Conservation (phyloP, 345 rosid species). For the Microcos paniculata region DNA sequence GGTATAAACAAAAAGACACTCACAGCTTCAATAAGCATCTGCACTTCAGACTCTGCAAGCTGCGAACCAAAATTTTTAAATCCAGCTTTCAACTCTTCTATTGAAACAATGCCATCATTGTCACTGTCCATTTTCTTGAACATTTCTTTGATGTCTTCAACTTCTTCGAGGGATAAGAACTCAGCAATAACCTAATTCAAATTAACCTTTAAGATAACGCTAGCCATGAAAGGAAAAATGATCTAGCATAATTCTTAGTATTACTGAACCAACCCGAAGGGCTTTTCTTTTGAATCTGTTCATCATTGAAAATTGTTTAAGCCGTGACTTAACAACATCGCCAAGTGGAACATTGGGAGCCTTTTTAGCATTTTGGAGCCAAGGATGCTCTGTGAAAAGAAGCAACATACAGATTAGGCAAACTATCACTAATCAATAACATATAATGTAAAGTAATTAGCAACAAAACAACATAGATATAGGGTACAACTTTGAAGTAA, state of each 20-base stretch:
- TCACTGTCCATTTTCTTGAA: slow-evolving; percentile 94
- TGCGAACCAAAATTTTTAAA: slow-evolving; percentile 69
- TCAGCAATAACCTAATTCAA: slow-evolving; percentile 84
- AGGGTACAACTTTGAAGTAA: neutral
- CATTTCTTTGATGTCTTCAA: slow-evolving; percentile 89
- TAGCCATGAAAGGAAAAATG: neutral
- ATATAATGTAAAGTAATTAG: neutral
- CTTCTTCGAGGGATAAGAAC: slow-evolving; percentile 85
- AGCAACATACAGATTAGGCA: slow-evolving; percentile 12
- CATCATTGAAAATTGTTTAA: slow-evolving; percentile 98
- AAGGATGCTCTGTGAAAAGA: slow-evolving; percentile 75
- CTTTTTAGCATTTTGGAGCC: slow-evolving; percentile 98
- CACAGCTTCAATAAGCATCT: slow-evolving; percentile 98
- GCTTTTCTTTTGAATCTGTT: slow-evolving; percentile 99
- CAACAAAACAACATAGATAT: neutral
- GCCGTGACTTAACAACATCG: slow-evolving; percentile 95
- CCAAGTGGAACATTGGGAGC: slow-evolving; percentile 98
- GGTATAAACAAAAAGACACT: slow-evolving; percentile 29
- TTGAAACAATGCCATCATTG: slow-evolving; percentile 83
- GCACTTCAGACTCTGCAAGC: slow-evolving; percentile 92
- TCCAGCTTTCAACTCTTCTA: slow-evolving; percentile 91
- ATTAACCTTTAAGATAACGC: slow-evolving; percentile 4
- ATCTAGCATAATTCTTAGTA: slow-evolving; percentile 7
- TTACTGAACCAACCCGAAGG: slow-evolving; percentile 67
- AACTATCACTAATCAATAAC: neutral